phyloP scores from a whole-genome alignment of 1,284 basidiomycete genomes.

The Ustilago loliicola region DNA sequence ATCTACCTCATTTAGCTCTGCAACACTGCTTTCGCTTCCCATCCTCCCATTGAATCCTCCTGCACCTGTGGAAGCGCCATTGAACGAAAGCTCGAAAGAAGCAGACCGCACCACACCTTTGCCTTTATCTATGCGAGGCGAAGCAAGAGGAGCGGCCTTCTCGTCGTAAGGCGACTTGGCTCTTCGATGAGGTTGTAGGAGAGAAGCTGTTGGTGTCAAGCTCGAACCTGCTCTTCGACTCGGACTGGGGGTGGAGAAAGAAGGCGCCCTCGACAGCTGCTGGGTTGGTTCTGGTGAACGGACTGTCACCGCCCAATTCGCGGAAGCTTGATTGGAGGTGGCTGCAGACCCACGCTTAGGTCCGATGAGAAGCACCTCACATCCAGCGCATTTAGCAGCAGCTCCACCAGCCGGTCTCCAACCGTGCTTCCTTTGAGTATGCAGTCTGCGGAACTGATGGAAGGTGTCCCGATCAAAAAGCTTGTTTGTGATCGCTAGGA shows the following conservation, averaged over 20 bases:
- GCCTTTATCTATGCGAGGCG: constrained; percentile 50
- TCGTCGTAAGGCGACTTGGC: constrained; percentile 52
- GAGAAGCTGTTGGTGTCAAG: constrained; percentile 28
- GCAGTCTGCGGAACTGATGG: constrained; percentile 76
- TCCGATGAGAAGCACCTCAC: constrained; percentile 34
- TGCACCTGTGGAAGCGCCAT: constrained; percentile 1
- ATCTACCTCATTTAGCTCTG: constrained; percentile 23
- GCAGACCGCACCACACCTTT: constrained; percentile 46
- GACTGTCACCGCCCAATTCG: constrained; percentile 5
- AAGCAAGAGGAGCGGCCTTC: constrained; percentile 49
- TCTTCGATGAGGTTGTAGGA: constrained; percentile 24
- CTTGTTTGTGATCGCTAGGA: constrained; percentile 87
- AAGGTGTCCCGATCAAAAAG: constrained; percentile 87
- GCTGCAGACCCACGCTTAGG: constrained; percentile 16
- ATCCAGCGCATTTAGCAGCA: constrained; percentile 22
- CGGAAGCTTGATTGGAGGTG: background rate
- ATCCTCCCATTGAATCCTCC: constrained; percentile 3
- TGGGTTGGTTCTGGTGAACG: constrained; percentile 2
- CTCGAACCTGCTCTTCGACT: constrained; percentile 15
- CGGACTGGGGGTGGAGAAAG: constrained; percentile 8
- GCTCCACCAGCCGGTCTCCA: constrained; percentile 64
- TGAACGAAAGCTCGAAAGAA: constrained; percentile 20
- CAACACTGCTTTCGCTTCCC: constrained; percentile 12
- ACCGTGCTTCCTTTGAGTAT: constrained; percentile 68
- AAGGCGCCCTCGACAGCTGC: constrained; percentile 15